Evolutionary conservation across 306 rosid genomes (phyloP), one percentile per base, ranked within the genome.

Genomic region (Sechiopsis laciniata): DNA sequence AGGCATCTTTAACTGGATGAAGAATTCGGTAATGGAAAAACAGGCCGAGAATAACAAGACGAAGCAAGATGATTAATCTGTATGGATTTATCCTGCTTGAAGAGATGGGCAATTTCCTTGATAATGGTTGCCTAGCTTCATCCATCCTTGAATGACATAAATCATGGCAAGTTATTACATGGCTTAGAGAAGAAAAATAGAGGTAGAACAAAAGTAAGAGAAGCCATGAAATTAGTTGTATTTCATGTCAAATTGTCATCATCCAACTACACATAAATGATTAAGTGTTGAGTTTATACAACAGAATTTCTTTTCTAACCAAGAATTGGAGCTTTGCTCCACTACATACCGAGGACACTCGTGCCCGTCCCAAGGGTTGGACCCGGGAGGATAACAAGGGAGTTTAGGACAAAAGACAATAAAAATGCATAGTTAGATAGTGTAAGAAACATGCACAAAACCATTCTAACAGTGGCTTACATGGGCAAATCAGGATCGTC

Each of bases 71-170:
- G 56, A 92, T 80, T 85, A 92, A 80, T 80, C 98, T 84, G 88
- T 92, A 92, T 13, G 98, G 98, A 74, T 91, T 92, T 84, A 92
- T 90, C 88, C 83, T 92, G 98, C 98, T 92, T 45, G 98, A 92
- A 64, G 91, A 76, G 64, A 92, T 72, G 16, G 98, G 93, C 51
- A 84, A 40, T 80, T 92, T 92, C 71, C 98, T 85, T 54, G 98
- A 92, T 21, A 92, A 90, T 24, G 98, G 98, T 76, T 93, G 96
- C 78, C 96, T 82, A 62, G 92, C 98, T 84, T 93, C 98, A 68
- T 93, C 98, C 96, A 90, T 90, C 96, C 98, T 93, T 55, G 56
- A 60, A 73, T 55, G 17, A 82, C 11, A 55, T 63, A 67, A 40
- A 51, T 75, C 17, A 32, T 58, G 17, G 63, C 71, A 17, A 26